Base-by-base conservation (phyloP, 75 land plant genomes). In the Cunninghamia lanceolata region DNA sequence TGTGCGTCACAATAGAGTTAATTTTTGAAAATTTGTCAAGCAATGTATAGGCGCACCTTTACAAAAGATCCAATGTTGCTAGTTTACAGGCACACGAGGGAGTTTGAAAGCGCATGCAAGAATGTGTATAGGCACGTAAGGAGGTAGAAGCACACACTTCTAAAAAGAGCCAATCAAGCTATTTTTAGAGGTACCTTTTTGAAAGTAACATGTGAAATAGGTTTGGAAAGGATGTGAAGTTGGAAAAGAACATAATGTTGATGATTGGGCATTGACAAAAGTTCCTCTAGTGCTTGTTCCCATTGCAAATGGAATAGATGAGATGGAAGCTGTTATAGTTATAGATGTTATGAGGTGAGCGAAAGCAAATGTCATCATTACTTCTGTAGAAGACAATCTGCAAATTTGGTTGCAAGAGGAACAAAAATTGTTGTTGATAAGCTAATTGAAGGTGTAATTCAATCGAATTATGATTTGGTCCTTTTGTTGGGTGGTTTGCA, bases 341-440 rank as follows among this genome's bases (percentile, higher is more conserved):
- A 89, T 95, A 34, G 99, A 95, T 83, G 92, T 97, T 84, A 70
- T 97, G 34, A 88, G 99, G 78, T 88, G 99, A 88, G 97, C 99
- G 40, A 94, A n/a, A n/a, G 92, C 91, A 14, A 86, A 91, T 82
- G 99, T 95, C 59, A 47, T 93, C 68, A 90, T 97, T 87, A 97
- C 99, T 70, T 97, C 99, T 50, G 92, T 97, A 73, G 99, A 95
- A 82, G 90, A 89, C 82, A 89, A 90, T 39, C 4, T 87, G 16
- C 84, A 92, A 47, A 88, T 97, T 80, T 88, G 38, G 95, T 91
- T 19, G 93, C 96, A 53, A 88, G 88, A 71, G 89, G 90, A 16
- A 93, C 92, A 73, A 94, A 93, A 78, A 85, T 97, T 75, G 85
- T 92, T 82, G 96, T 97, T 30, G 99, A 97, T 85, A 88, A 85